Conservation (phyloP, 306 rosid genomes). For the Citrullus mucosospermus region DNA sequence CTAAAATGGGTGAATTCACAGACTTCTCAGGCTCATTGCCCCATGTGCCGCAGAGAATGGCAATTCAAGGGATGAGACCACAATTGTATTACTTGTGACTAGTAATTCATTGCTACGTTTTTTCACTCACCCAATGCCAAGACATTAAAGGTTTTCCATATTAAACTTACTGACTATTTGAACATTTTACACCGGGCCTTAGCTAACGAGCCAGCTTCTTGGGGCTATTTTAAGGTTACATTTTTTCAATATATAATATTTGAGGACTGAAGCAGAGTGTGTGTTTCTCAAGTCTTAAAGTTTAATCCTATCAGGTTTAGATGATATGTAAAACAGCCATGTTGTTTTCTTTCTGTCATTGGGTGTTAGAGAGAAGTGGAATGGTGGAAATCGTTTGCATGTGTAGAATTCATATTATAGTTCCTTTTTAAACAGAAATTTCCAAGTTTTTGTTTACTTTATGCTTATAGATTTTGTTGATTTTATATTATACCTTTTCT, state of each 20-base stretch:
- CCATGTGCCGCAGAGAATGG: constrained; percentile 94
- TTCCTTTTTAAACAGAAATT: no score
- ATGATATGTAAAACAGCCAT: background rate
- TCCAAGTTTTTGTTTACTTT: no score
- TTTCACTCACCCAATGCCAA: background rate
- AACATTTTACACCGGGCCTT: background rate
- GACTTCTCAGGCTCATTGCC: constrained; percentile 81
- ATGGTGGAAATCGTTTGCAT: background rate
- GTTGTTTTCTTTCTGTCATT: background rate
- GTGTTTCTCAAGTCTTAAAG: background rate
- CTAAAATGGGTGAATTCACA: constrained; percentile 86
- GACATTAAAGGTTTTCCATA: background rate
- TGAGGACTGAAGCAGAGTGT: background rate
- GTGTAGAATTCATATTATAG: background rate
- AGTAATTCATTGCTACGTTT: background rate
- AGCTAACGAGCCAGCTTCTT: no score
- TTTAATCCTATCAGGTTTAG: background rate
- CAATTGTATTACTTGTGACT: background rate
- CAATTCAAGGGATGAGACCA: constrained; percentile 52
- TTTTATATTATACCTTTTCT: no score
- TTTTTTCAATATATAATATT: background rate
- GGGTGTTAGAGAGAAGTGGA: background rate
- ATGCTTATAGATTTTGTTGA: no score
- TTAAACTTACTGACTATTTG: no score
- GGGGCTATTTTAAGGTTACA: background rate